Conservation (phyloP, 345 rosid species). For the Rhodamnia argentea region DNA sequence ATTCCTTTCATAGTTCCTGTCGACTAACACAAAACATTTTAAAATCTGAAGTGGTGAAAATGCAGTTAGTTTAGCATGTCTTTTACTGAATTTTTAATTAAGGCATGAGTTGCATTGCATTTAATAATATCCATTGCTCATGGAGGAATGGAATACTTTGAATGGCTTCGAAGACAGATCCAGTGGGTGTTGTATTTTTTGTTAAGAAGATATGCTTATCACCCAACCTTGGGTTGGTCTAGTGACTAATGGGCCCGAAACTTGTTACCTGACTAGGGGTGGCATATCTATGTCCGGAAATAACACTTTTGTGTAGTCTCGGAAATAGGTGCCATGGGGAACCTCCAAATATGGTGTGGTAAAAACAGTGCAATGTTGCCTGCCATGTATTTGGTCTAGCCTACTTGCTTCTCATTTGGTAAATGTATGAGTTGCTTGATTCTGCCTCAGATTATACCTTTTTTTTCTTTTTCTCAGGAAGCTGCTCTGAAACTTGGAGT, state of each 20-base stretch:
- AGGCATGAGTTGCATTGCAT: background rate
- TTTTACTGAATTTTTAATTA: background rate
- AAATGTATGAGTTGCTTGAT: background rate
- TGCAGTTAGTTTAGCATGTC: background rate
- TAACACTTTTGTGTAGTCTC: background rate
- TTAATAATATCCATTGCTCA: background rate
- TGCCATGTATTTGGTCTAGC: background rate
- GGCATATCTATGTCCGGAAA: background rate
- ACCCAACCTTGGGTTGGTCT: background rate
- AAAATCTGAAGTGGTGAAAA: background rate
- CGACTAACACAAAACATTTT: background rate
- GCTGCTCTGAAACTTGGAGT: constrained; percentile 74
- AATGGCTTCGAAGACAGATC: background rate
- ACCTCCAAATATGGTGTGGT: background rate
- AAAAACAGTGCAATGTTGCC: background rate
- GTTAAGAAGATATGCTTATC: background rate
- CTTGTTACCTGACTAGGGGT: background rate
- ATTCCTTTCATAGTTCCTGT: background rate
- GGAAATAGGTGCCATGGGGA: background rate
- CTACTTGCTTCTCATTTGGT: background rate
- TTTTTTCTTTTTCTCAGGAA: constrained; percentile 28
- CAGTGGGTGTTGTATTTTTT: background rate
- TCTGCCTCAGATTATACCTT: background rate
- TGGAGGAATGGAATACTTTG: background rate
- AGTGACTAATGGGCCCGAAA: background rate